Conservation (phyloP, 257 asterid species). For the Paulownia fortunei region DNA sequence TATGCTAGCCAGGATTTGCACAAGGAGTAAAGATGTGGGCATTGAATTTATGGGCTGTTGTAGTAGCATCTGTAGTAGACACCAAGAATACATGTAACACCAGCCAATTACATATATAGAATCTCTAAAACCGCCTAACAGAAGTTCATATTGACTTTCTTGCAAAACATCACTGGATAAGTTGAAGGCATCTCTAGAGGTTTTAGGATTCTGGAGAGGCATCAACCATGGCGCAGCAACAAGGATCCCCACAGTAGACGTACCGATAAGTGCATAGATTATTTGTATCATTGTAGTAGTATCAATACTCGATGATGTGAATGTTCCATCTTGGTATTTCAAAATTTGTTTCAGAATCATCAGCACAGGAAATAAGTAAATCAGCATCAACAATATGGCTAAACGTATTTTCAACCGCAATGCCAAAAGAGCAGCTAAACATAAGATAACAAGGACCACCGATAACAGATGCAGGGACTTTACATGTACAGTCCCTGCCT, state of each 20-base stretch:
- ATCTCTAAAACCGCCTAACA: constrained; percentile 42
- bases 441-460: constrained; percentile 48
- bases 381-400: constrained; percentile 41
- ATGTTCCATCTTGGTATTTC: constrained; percentile 45
- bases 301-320: constrained; percentile 44
- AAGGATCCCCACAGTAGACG: constrained; percentile 50
- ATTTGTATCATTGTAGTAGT: constrained; percentile 62
- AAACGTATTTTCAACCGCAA: constrained; percentile 40
- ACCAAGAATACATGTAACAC: constrained; percentile 73
- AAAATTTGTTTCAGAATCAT: constrained; percentile 57
- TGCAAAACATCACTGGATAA: constrained; percentile 37
- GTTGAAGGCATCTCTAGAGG: constrained; percentile 10
- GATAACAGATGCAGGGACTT: constrained; percentile 66
- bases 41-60: constrained; percentile 84
- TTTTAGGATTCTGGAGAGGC: constrained; percentile 42
- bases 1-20: constrained; percentile 63
- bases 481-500: constrained; percentile 54
- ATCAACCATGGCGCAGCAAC: constrained; percentile 72
- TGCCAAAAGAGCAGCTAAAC: constrained; percentile 43
- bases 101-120: constrained; percentile 62
- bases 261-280: constrained; percentile 61
- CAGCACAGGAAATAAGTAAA: constrained; percentile 55
- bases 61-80: constrained; percentile 77
- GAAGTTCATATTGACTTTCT: constrained; percentile 24
- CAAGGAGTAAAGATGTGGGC: constrained; percentile 60